A percentile compares a stretch with the other conserved stretches of the same genome.
These are phyloP conservation scores for Podaxis sp. DNA, from an alignment of 768 basidiomycete species.

Conservation along the genomic window DNA sequence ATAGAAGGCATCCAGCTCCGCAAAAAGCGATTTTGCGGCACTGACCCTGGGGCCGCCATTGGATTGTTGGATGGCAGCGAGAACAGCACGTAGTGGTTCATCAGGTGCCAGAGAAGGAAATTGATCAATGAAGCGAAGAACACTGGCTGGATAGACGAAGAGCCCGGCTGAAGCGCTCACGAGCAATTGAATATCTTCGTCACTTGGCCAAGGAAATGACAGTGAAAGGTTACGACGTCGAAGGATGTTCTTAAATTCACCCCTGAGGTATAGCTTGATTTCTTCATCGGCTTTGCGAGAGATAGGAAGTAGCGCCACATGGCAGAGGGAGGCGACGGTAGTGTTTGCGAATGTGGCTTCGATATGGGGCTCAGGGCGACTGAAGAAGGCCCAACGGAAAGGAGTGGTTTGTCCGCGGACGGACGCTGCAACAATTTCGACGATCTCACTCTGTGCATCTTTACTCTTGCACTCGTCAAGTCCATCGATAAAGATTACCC, in stretches of 20 bases:
- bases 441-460: slow-evolving; percentile 1
- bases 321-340: neutral
- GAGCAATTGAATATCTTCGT: slow-evolving; percentile 7
- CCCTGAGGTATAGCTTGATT: neutral
- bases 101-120: slow-evolving; percentile 6
- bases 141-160: slow-evolving; percentile 28
- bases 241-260: neutral
- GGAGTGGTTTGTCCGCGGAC: neutral
- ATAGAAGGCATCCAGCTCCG: slow-evolving; percentile 20
- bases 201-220: slow-evolving; percentile 9
- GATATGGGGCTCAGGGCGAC: neutral
- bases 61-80: neutral
- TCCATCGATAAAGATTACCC: neutral
- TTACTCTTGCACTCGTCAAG: slow-evolving; percentile 3
- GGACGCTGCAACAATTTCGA: neutral
- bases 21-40: neutral
- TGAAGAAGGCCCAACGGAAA: slow-evolving; percentile 5
- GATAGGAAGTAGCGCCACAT: neutral
- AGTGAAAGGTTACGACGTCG: neutral
- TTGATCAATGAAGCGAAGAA: slow-evolving; percentile 26
- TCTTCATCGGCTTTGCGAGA: neutral
- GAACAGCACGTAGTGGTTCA: neutral
- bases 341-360: neutral
- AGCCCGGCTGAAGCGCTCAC: slow-evolving; percentile 22
- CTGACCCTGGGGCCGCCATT: neutral